Evolutionary conservation across 495 filamentous ascomycete genomes (phyloP), one percentile per base, ranked within the genome.

Genomic region (Aspergillus mulundensis): DNA sequence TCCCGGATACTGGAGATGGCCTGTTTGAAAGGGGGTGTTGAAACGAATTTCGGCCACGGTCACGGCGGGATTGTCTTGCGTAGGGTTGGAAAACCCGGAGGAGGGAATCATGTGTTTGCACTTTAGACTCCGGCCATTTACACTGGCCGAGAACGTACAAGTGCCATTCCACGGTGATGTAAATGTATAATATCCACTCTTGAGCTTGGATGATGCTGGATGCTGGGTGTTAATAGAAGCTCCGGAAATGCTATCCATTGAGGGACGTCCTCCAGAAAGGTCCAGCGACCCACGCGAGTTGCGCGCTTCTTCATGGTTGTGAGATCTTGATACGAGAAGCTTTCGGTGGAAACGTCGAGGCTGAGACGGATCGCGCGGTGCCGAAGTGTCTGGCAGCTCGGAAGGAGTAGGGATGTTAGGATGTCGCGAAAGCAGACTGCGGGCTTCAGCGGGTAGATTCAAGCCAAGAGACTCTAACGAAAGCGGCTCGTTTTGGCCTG

Each of bases 31-130:
- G 14, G 90, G 89, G 0, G 90, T 81, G 68, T 95, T 96, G 79
- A 95, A 96, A 32, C 91, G 84, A 52, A 96, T 72, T 70, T 96
- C 91, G 65, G 90, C 92, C 10, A 93, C 82, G 0, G 79, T 75
- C n/a, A 81, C 77, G 11, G 82, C 73, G 8, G 72, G 64, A 24
- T 64, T 61, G 0, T 70, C 60, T n/a, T 55, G 47, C 11, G 10
- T 28, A 34, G 43, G 14, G 45, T 39, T 51, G 23, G 54, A 32
- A 21, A 57, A 34, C 18, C 66, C 54, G 47, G 51, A 56, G 68
- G 41, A 70, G 14, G 76, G 71, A 7, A 85, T 77, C 48, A 85
- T 73, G 65, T 95, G 89, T 54, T 86, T 87, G 75, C 89, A 94
- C 67, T 84, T 89, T 0, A 96, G 71, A 50, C 81, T 85, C 44